Percentiles rank a stretch among this genome's conserved stretches.
Evolutionary conservation across 495 filamentous ascomycete genomes (phyloP).

Genomic region (Chaetomidium leptoderma): DNA sequence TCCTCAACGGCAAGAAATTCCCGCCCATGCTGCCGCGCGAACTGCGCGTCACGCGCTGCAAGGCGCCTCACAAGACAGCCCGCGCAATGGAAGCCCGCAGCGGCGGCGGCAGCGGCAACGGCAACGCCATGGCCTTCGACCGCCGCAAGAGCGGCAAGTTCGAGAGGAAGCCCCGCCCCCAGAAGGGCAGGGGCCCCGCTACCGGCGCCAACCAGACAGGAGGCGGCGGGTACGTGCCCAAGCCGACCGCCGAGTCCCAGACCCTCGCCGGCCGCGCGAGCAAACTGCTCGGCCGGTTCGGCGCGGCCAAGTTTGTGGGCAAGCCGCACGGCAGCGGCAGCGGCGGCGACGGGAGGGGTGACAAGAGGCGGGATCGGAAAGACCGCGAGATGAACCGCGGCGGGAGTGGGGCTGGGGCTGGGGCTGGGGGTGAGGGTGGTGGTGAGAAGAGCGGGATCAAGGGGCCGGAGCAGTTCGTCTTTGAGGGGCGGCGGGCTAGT

Average conservation of each 20-base stretch:
- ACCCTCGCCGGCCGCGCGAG: conserved; percentile 73
- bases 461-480: conserved; percentile 66
- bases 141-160: conserved; percentile 20
- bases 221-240: conserved; percentile 50
- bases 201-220: neutral
- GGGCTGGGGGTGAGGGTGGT: neutral
- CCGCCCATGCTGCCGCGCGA: conserved; percentile 85
- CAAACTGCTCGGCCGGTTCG: conserved; percentile 78
- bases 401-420: neutral
- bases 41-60: conserved; percentile 80
- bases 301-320: conserved; percentile 55
- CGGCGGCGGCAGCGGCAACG: conserved; percentile 13
- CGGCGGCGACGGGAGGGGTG: too few species aligned
- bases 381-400: conserved; percentile 24
- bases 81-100: conserved; percentile 37
- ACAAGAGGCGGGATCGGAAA: conserved; percentile 24
- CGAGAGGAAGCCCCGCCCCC: conserved; percentile 29
- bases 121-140: conserved; percentile 16
- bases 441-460: conserved; percentile 29
- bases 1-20: conserved; percentile 85
- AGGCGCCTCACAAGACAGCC: conserved; percentile 66
- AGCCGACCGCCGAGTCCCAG: conserved; percentile 60
- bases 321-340: conserved; percentile 35
- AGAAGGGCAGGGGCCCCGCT: neutral
- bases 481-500: conserved; percentile 84